phyloP scores from a whole-genome alignment of 768 basidiomycete genomes.

The Scleroderma bovista region DNA sequence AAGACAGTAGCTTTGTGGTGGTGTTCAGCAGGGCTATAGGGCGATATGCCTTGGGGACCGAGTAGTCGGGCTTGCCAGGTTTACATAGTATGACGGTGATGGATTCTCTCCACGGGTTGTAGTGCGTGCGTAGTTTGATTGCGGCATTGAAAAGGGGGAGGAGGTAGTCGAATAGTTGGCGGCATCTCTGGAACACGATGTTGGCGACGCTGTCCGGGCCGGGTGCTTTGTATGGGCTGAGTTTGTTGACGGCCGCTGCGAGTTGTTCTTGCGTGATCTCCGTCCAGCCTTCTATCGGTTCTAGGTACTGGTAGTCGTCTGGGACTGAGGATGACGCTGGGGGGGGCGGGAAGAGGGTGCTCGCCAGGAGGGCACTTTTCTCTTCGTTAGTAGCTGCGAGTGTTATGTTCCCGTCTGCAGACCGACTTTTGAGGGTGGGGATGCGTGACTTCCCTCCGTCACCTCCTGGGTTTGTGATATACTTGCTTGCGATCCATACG shows the following conservation, averaged over 20 bases:
- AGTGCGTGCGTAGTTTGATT: slow-evolving; percentile 4
- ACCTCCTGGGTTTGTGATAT: background rate
- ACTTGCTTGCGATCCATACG: slow-evolving; percentile 6
- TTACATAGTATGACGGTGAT: slow-evolving; percentile 30
- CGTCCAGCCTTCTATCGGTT: background rate
- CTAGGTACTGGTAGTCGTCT: slow-evolving; percentile 5
- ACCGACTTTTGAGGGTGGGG: background rate
- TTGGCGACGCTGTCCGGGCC: slow-evolving; percentile 25
- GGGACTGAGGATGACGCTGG: background rate
- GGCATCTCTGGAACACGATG: slow-evolving; percentile 8
- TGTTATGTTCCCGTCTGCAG: background rate
- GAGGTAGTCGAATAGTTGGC: slow-evolving; percentile 9
- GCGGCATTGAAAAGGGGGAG: slow-evolving; percentile 9
- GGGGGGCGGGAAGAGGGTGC: slow-evolving; percentile 20
- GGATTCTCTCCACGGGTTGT: slow-evolving; percentile 15
- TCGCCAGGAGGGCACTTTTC: slow-evolving; percentile 13
- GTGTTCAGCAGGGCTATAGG: slow-evolving; percentile 35
- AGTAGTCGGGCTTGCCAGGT: slow-evolving; percentile 32
- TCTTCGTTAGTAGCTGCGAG: slow-evolving; percentile 10
- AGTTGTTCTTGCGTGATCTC: slow-evolving; percentile 15
- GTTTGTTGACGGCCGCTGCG: background rate
- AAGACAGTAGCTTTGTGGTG: slow-evolving; percentile 23
- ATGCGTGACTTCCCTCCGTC: background rate
- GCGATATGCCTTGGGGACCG: slow-evolving; percentile 26
- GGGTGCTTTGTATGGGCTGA: slow-evolving; percentile 14